Conservation (phyloP, 805 yeast genomes). For the Kluyveromyces starmeri region DNA sequence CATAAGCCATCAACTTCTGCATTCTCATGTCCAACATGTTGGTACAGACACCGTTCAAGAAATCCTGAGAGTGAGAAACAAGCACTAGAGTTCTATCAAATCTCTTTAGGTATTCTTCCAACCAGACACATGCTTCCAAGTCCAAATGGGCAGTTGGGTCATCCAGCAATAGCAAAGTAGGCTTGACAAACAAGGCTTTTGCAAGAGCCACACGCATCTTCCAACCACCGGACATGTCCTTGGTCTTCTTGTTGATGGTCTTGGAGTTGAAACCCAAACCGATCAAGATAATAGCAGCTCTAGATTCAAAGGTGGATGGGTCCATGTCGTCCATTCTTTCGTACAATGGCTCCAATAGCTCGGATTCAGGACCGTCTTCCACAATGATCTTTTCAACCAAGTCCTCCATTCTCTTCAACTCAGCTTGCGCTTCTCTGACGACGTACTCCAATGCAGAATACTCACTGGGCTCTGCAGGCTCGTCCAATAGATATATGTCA, state of each 20-base stretch:
- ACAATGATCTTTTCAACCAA: slow-evolving; percentile 82
- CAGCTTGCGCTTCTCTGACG: slow-evolving; percentile 91
- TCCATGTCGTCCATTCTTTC: slow-evolving; percentile 96
- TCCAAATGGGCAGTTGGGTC: slow-evolving; percentile 99
- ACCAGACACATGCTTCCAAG: slow-evolving; percentile 99
- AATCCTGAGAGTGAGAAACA: slow-evolving; percentile 98
- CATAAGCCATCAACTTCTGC: slow-evolving; percentile 65
- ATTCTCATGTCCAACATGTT: slow-evolving; percentile 97
- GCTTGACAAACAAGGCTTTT: slow-evolving; percentile 96
- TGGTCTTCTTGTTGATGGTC: slow-evolving; percentile 88
- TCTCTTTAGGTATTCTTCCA: slow-evolving; percentile 93
- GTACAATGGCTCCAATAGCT: slow-evolving; percentile 74
- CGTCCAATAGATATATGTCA: slow-evolving; percentile 88
- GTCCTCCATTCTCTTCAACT: slow-evolving; percentile 84
- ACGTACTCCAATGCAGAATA: slow-evolving; percentile 91
- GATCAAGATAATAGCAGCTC: slow-evolving; percentile 90
- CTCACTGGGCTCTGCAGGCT: slow-evolving; percentile 95
- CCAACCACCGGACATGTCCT: slow-evolving; percentile 99
- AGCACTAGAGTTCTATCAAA: slow-evolving; percentile 89
- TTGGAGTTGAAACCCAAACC: slow-evolving; percentile 92
- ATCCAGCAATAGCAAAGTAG: slow-evolving; percentile 86
- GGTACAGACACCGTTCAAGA: slow-evolving; percentile 96
- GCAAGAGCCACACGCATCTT: slow-evolving; percentile 99
- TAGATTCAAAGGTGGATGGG: slow-evolving; percentile 88
- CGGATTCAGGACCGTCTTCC: slow-evolving; percentile 90